phyloP scores from a whole-genome alignment of 768 basidiomycete genomes.

The Termitomyces sp. region DNA sequence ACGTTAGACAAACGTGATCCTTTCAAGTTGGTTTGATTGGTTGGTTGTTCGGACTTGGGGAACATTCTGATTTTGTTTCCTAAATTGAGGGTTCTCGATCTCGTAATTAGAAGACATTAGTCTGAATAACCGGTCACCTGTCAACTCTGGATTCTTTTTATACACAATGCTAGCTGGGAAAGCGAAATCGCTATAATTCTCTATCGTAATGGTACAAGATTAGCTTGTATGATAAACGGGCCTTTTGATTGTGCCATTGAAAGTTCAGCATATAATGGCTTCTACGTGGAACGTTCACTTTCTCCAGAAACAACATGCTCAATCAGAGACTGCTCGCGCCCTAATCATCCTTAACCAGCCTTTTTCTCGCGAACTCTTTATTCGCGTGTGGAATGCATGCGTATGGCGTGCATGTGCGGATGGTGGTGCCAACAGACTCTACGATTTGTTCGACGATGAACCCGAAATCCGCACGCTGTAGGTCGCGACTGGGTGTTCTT shows the following conservation, averaged over 20 bases:
- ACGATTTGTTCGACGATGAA: slow-evolving; percentile 41
- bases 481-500: background rate
- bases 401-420: slow-evolving; percentile 72
- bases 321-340: slow-evolving; percentile 29
- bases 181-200: background rate
- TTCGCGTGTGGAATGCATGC: slow-evolving; percentile 50
- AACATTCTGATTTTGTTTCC: background rate
- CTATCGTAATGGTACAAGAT: background rate
- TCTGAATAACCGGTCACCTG: background rate
- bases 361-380: slow-evolving; percentile 60
- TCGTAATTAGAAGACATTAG: background rate
- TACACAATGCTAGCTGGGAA: background rate
- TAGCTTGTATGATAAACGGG: background rate
- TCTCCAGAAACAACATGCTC: slow-evolving; percentile 18
- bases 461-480: slow-evolving; percentile 9
- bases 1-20: slow-evolving; percentile 8
- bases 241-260: background rate
- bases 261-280: background rate
- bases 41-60: background rate
- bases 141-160: background rate
- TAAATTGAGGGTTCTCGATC: background rate
- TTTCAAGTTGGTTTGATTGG: background rate
- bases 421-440: slow-evolving; percentile 82
- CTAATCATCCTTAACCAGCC: slow-evolving; percentile 92
- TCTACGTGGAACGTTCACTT: slow-evolving; percentile 39